These are phyloP conservation scores for Coniochaeta sp. DNA, from an alignment of 2,329 filamentous ascomycete genomes.

Conservation along the genomic window DNA sequence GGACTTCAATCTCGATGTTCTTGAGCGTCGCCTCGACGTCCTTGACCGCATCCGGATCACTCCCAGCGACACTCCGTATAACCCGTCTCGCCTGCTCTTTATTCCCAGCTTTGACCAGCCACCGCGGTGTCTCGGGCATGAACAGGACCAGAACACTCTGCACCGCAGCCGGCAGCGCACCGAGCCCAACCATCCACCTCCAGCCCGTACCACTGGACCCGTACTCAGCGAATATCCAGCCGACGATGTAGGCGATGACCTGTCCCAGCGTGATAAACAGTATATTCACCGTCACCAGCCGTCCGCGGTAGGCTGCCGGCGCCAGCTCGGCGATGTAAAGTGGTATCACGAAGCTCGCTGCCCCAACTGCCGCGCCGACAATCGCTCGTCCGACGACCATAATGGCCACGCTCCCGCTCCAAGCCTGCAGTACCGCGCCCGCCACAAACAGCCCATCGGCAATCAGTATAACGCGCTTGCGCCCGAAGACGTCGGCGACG, in stretches of 20 bases:
- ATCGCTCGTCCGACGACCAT: slow-evolving; percentile 65
- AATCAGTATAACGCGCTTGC: slow-evolving; percentile 55
- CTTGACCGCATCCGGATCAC: slow-evolving; percentile 25
- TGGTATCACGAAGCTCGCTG: slow-evolving; percentile 75
- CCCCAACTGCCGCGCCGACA: slow-evolving; percentile 66
- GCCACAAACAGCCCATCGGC: slow-evolving; percentile 61
- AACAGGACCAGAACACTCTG: slow-evolving; percentile 62
- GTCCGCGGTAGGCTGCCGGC: slow-evolving; percentile 67
- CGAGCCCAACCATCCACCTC: slow-evolving; percentile 88
- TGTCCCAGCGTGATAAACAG: slow-evolving; percentile 84
- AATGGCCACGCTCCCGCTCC: slow-evolving; percentile 44
- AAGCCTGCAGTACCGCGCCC: slow-evolving; percentile 61
- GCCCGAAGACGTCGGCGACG: slow-evolving; percentile 54
- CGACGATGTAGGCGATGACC: slow-evolving; percentile 78
- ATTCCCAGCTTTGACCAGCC: slow-evolving; percentile 66
- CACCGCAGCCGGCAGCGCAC: slow-evolving; percentile 65
- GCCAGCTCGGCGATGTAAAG: slow-evolving; percentile 84
- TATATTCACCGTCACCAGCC: slow-evolving; percentile 73
- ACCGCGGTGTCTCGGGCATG: slow-evolving; percentile 85
- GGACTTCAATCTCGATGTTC: slow-evolving; percentile 67
- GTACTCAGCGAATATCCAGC: slow-evolving; percentile 63
- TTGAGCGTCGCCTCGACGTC: slow-evolving; percentile 44
- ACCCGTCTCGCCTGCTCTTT: slow-evolving; percentile 57
- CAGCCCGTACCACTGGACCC: slow-evolving; percentile 54
- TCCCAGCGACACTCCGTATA: slow-evolving; percentile 57